Evolutionary conservation across 257 asterid species (phyloP), one percentile per base, ranked within the genome.

Genomic region (Henckelia pumila): DNA sequence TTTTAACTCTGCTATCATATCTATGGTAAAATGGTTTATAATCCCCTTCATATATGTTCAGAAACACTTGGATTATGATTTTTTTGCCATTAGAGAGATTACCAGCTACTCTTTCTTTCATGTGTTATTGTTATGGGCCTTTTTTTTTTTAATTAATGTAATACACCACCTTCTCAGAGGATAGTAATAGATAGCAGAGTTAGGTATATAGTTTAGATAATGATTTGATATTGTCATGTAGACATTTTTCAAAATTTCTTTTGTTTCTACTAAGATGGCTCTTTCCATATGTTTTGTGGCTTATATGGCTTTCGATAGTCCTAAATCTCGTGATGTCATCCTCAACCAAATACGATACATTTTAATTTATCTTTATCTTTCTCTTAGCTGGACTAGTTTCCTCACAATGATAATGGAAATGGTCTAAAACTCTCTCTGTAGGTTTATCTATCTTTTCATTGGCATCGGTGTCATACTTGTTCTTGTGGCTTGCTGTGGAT

Each of bases 371-470:
- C 56, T 11, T n/a, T n/a, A n/a, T n/a, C n/a, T n/a, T 0, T 17
- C 37, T 55, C 40, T 53, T 28, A 21, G 67, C 56, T 64, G 56
- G 26, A 57, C 8, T 13, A 60, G 57, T 21, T 71, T 28, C 6
- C 63, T 44, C 7, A 4, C 11, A 53, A 23, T 75, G 52, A 59
- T 30, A 53, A 44, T 47, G 64, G 20, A 60, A 63, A 74, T 74
- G 59, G 53, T 68, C 56, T 13, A 40, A 69, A 73, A 40, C 71
- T 26, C 47, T 57, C 3, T 28, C 73, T 73, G 83, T 95, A 94
- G 99, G 99, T 94, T 94, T 79, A 88, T 94, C 59, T 94, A 94
- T 79, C 78, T 89, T 65, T 89, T 94, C 81, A 86, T 77, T 60
- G 96, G 94, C 57, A 68, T 79, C 74, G 99, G 99, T 47, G 94